phyloP scores from a whole-genome alignment of 2,329 filamentous ascomycete genomes.

The Penicillium sp. region DNA sequence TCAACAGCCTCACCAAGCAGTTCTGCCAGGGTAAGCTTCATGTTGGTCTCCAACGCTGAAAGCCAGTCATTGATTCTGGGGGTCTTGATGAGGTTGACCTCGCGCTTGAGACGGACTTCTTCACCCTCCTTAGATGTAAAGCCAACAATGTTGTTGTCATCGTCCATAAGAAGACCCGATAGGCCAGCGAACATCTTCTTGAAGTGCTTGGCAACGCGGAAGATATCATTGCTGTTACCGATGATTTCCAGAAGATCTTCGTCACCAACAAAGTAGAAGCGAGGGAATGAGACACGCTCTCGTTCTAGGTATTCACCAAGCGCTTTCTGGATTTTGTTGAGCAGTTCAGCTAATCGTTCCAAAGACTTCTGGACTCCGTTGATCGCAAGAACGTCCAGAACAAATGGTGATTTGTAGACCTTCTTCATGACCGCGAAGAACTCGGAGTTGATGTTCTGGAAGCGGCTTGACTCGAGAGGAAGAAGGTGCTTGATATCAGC shows the following conservation, averaged over 20 bases:
- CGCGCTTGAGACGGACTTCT: conserved; percentile 80
- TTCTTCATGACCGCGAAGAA: conserved; percentile 99
- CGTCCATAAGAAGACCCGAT: conserved; percentile 85
- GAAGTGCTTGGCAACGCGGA: conserved; percentile 97
- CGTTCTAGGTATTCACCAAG: conserved; percentile 98
- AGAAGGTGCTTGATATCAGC: conserved; percentile 98
- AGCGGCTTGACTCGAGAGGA: conserved; percentile 92
- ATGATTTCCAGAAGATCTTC: conserved; percentile 99
- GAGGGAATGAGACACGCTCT: conserved; percentile 93
- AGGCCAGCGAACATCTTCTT: conserved; percentile 99
- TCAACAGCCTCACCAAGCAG: conserved; percentile 83
- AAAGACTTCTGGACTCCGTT: conserved; percentile 94
- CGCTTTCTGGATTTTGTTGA: conserved; percentile 99
- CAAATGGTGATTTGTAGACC: conserved; percentile 92
- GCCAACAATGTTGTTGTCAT: conserved; percentile 84
- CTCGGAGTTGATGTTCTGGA: conserved; percentile 99
- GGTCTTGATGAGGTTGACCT: conserved; percentile 89
- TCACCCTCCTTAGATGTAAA: conserved; percentile 97
- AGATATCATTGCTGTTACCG: conserved; percentile 96
- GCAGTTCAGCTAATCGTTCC: conserved; percentile 90
- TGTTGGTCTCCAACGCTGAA: conserved; percentile 84
- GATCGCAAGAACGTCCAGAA: conserved; percentile 94
- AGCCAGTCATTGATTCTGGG: conserved; percentile 99
- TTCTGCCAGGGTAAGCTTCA: conserved; percentile 93
- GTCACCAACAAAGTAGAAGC: conserved; percentile 99